Conservation (phyloP, 257 asterid genomes). For the Henckelia pumila region DNA sequence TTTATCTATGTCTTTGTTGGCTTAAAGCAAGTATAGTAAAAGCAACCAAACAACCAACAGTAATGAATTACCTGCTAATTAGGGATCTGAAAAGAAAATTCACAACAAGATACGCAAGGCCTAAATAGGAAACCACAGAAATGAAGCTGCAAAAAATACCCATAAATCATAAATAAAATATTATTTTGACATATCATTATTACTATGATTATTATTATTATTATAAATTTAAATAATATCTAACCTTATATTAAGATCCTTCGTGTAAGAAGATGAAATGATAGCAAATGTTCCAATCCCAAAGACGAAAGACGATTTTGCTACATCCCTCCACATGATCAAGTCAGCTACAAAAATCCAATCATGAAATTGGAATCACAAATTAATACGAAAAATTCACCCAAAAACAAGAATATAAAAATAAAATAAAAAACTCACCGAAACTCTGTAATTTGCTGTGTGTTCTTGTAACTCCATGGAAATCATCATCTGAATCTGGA, state of each 20-base stretch:
- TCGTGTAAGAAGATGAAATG: conserved; percentile 72
- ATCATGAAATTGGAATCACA: not conserved
- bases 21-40: not conserved
- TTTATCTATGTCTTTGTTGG: not conserved
- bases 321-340: conserved; percentile 85
- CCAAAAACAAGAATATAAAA: not conserved
- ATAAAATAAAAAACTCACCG: too few relatives aligned
- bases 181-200: not conserved
- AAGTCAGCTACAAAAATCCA: conserved; percentile 51
- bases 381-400: not conserved
- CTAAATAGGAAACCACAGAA: conserved; percentile 73
- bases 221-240: not conserved
- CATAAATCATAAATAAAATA: not conserved
- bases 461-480: conserved; percentile 39
- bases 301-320: conserved; percentile 82
- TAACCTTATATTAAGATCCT: conserved; percentile 77
- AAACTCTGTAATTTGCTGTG: conserved; percentile 58
- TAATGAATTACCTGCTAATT: conserved; percentile 50
- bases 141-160: conserved; percentile 56
- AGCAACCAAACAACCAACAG: not conserved
- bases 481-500: conserved; percentile 40
- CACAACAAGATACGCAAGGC: conserved; percentile 82
- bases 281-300: conserved; percentile 81
- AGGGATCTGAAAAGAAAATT: conserved; percentile 76
- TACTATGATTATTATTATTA: not conserved